Evolutionary conservation across 2,329 filamentous ascomycete species (phyloP), one percentile per base, ranked within the genome.

Genomic region (Pleurostoma richardsiae): DNA sequence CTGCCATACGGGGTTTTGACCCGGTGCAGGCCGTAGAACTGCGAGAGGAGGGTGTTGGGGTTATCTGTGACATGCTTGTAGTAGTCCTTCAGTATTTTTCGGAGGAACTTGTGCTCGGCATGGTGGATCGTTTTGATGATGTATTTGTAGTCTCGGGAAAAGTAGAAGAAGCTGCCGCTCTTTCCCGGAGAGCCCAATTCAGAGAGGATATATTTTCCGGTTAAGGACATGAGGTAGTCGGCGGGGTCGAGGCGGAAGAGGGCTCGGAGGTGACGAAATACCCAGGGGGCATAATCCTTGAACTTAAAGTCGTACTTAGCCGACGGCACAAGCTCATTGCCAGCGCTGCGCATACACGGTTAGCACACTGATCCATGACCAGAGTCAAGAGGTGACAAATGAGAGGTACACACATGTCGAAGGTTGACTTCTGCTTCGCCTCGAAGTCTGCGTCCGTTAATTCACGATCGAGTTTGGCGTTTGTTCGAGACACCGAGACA

Each of bases 281-380:
- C 94, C 91, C 92, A 97, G 48, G 94, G 94, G n/a, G 92, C 92
- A 68, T 99, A 99, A 71, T 99, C 94, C 73, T 99, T 99, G 78
- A 99, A 99, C 69, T 99, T 99, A 83, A 99, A 99, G 72, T 99
- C 94, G 73, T 99, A 99, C 70, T 99, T 97, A 56, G 94, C 91
- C 52, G 92, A 96, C 27, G 94, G 94, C 4, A 95, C 95, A 64
- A 99, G 76, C 73, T 99, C 94, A 66, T 96, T 96, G 54, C 94
- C 94, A 54, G 91, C 95, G 62, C 88, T 91, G 60, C 48, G 39
- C n/a, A 44, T 38, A 47, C 30, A 33, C 10, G 30, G 59, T 72
- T 56, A 77, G 72, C 40, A 30, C 6, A 30, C 33, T 36, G 8
- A n/a, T n/a, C 19, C 19, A 19, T 19, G 19, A 19, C 19, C 19